These are phyloP conservation scores for Botrytis squamosa DNA, from an alignment of 2,329 filamentous ascomycete genomes.

Conservation along the genomic window DNA sequence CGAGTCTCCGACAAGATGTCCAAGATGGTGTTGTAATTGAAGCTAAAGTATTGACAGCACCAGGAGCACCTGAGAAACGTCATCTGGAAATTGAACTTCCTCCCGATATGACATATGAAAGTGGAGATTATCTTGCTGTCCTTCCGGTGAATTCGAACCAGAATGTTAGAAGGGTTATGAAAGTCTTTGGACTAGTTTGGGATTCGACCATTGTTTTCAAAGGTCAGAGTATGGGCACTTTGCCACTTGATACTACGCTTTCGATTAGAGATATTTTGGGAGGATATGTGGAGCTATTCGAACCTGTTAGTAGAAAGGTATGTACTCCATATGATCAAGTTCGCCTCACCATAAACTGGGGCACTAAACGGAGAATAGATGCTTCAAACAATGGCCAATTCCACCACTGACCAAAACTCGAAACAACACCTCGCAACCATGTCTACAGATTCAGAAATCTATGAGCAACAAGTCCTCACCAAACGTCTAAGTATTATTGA, in stretches of 20 bases:
- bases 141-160: constrained; percentile 67
- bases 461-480: not conserved
- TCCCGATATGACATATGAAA: constrained; percentile 61
- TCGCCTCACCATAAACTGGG: not conserved
- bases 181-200: constrained; percentile 64
- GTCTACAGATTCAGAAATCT: not conserved
- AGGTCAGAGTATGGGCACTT: not conserved
- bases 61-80: constrained; percentile 7
- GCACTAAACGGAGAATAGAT: not conserved
- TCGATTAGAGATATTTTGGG: not conserved
- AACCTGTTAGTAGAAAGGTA: not conserved
- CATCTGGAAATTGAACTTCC: constrained; percentile 56
- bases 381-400: not conserved
- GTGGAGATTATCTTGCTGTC: constrained; percentile 75
- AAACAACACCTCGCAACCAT: not conserved
- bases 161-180: constrained; percentile 57
- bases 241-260: constrained; percentile 2
- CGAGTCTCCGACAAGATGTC: constrained; percentile 57
- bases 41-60: constrained; percentile 50
- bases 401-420: not conserved
- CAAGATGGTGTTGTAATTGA: constrained; percentile 58
- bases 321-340: not conserved
- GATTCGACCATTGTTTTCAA: not conserved
- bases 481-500: constrained; percentile 61
- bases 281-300: constrained; percentile 1